These are phyloP conservation scores for Trypanosoma lewisi DNA, from an alignment of 208 protist species.

Conservation along the genomic window DNA sequence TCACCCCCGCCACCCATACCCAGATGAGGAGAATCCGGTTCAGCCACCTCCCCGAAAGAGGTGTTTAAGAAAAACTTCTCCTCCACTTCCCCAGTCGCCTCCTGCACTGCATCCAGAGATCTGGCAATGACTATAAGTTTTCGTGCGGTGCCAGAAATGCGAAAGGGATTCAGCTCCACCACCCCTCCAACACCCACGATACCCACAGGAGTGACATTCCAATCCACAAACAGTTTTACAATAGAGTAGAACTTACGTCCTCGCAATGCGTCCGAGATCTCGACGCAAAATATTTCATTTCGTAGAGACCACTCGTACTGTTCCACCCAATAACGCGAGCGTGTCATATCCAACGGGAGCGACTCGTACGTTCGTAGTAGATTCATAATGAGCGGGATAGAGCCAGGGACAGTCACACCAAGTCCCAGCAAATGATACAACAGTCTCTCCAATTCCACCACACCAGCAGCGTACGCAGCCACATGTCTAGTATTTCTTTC, in stretches of 20 bases:
- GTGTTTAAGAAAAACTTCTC: constrained; percentile 34
- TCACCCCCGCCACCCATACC: not conserved
- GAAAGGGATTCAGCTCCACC: constrained; percentile 70
- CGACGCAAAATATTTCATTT: constrained; percentile 69
- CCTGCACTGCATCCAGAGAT: constrained; percentile 40
- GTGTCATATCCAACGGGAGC: constrained; percentile 41
- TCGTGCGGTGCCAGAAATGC: constrained; percentile 44
- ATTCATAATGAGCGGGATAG: constrained; percentile 78
- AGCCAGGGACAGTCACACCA: constrained; percentile 63
- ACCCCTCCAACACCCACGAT: constrained; percentile 45
- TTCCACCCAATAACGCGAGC: constrained; percentile 63
- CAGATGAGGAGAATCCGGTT: not conserved
- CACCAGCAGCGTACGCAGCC: constrained; percentile 55
- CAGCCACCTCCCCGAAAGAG: constrained; percentile 20
- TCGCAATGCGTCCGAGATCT: constrained; percentile 54
- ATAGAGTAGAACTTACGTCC: constrained; percentile 55
- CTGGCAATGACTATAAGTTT: constrained; percentile 75
- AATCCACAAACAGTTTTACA: constrained; percentile 50
- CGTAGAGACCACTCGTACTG: constrained; percentile 83
- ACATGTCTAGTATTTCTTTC: constrained; percentile 59
- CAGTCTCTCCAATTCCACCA: constrained; percentile 69
- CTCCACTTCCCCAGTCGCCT: constrained; percentile 45
- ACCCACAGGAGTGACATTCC: constrained; percentile 70
- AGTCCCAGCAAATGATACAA: constrained; percentile 72
- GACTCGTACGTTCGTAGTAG: constrained; percentile 80